These are phyloP conservation scores for Prunus persica DNA, from an alignment of 306 rosid genomes.

Conservation along the genomic window DNA sequence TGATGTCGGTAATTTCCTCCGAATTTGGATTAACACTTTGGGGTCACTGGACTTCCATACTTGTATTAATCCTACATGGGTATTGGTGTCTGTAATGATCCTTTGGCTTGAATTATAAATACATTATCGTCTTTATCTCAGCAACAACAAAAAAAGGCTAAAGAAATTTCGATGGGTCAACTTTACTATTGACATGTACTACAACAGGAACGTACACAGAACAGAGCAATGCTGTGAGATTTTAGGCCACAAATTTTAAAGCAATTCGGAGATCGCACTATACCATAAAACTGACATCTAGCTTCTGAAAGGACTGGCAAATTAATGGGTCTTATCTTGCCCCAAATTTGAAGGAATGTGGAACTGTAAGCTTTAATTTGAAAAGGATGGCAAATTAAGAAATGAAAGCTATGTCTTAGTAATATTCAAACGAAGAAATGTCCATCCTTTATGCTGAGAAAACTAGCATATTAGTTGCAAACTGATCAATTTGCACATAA, in stretches of 20 bases:
- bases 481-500: neutral
- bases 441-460: neutral
- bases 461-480: neutral
- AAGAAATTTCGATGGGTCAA: neutral
- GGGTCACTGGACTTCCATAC: too few species aligned
- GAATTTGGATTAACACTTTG: too few species aligned
- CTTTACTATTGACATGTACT: neutral
- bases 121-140: too few species aligned
- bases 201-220: neutral
- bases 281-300: neutral
- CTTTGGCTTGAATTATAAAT: too few species aligned
- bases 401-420: too few species aligned
- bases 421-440: neutral
- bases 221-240: neutral
- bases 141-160: neutral
- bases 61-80: too few species aligned
- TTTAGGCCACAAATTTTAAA: slow-evolving; percentile 13
- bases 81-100: too few species aligned
- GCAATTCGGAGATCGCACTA: neutral
- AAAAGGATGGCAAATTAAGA: neutral
- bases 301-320: neutral
- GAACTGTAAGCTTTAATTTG: neutral
- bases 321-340: neutral
- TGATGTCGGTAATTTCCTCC: too few species aligned
- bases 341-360: neutral